Evolutionary conservation across 177 flowering plant species (phyloP).

Genomic region (Vitis hybrid): DNA sequence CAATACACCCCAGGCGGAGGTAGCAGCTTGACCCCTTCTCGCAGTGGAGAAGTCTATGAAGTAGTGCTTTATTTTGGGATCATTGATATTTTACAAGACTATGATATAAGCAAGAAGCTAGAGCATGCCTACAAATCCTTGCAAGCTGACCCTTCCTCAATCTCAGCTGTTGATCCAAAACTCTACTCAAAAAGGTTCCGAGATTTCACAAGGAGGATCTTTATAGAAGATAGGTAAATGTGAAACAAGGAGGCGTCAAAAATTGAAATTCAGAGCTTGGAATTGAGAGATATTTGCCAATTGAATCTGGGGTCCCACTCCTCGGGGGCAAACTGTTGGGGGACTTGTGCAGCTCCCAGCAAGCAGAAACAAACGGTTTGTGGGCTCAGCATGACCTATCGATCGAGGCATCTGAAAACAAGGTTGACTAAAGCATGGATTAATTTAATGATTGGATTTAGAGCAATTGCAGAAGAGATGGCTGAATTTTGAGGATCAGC

Average conservation of each 20-base stretch:
- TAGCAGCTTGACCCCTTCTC: conserved; percentile 39
- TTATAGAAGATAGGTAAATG: conserved; percentile 60
- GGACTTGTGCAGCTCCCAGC: too few species aligned
- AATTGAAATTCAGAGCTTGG: too few species aligned
- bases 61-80: conserved; percentile 90
- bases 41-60: conserved; percentile 55
- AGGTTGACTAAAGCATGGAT: too few species aligned
- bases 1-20: conserved; percentile 47
- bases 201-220: conserved; percentile 74
- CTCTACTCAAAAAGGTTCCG: conserved; percentile 87
- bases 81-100: conserved; percentile 94
- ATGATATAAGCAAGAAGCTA: conserved; percentile 88
- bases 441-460: too few species aligned
- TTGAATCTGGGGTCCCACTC: too few species aligned
- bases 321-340: too few species aligned
- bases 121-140: conserved; percentile 98
- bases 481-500: conserved; percentile 70
- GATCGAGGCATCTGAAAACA: too few species aligned
- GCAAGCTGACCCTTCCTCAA: conserved; percentile 85
- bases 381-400: too few species aligned
- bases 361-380: too few species aligned
- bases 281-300: too few species aligned
- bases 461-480: conserved; percentile 8
- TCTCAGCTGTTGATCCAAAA: conserved; percentile 96
- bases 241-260: not conserved